Conservation (phyloP, 257 asterid genomes). For the Solanum appendiculatum region DNA sequence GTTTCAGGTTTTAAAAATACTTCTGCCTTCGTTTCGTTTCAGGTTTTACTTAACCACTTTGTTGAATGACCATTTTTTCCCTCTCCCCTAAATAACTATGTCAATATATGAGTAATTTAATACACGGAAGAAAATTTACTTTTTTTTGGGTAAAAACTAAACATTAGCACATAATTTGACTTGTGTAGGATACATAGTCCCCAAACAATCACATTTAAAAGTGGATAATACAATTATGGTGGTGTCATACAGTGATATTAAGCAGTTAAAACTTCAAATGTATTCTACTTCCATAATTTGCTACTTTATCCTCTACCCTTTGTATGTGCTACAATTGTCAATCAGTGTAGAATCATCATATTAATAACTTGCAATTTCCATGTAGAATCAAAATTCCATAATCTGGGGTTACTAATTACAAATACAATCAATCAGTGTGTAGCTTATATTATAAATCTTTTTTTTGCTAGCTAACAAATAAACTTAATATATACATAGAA, state of each 20-base stretch:
- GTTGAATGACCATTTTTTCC: background rate
- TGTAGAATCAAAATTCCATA: background rate
- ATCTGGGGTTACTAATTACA: background rate
- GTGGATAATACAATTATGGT: background rate
- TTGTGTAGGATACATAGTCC: background rate
- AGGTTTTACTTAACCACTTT: slow-evolving; percentile 14
- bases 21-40: background rate
- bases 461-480: background rate
- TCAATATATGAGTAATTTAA: background rate
- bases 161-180: background rate
- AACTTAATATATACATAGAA: background rate
- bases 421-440: background rate
- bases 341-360: background rate
- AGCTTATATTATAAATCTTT: background rate
- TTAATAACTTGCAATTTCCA: background rate
- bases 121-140: background rate
- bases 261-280: background rate
- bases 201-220: background rate
- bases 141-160: background rate
- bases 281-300: background rate
- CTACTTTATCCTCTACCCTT: background rate
- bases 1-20: slow-evolving; percentile 17
- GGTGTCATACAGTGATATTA: background rate
- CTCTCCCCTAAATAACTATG: background rate
- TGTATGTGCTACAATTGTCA: too few species aligned